Conservation (phyloP, 1,284 basidiomycete genomes). For the Volvariella surrecta region DNA sequence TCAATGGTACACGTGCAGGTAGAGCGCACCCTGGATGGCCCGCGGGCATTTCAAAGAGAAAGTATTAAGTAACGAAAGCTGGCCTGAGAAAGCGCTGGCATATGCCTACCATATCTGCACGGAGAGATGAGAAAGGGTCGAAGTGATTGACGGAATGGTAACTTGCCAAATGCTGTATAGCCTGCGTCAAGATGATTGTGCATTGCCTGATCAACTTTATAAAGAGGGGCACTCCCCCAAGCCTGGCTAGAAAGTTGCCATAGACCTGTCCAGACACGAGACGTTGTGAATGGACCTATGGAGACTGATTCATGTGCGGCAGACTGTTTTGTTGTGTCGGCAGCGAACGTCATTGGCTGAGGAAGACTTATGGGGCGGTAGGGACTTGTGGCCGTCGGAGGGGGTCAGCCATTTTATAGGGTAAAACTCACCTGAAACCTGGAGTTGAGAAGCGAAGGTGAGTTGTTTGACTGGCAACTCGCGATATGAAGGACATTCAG, state of each 20-base stretch:
- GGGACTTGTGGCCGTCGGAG: neutral
- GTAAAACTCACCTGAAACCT: neutral
- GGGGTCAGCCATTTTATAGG: neutral
- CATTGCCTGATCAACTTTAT: conserved; percentile 64
- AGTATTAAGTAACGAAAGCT: neutral
- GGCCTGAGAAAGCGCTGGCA: conserved; percentile 4
- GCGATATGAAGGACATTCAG: too few relatives aligned
- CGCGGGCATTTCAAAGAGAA: neutral
- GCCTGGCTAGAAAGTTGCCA: conserved; percentile 80
- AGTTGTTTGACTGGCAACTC: too few relatives aligned
- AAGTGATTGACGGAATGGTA: conserved; percentile 3
- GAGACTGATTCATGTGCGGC: conserved; percentile 39
- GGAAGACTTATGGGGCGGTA: neutral
- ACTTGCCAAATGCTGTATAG: conserved; percentile 66
- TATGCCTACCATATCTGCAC: conserved; percentile 43
- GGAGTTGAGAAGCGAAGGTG: too few relatives aligned
- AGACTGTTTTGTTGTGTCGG: neutral
- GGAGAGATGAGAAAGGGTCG: conserved; percentile 8
- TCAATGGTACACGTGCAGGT: too few relatives aligned
- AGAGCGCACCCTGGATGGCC: neutral
- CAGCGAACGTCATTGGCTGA: neutral
- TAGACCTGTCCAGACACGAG: conserved; percentile 68
- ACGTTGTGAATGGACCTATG: conserved; percentile 51
- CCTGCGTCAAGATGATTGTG: conserved; percentile 51
- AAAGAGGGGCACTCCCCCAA: conserved; percentile 66